A percentile compares a stretch with the other conserved stretches of the same genome.
These are phyloP conservation scores for Senna tora DNA, from an alignment of 306 rosid genomes.

Conservation along the genomic window DNA sequence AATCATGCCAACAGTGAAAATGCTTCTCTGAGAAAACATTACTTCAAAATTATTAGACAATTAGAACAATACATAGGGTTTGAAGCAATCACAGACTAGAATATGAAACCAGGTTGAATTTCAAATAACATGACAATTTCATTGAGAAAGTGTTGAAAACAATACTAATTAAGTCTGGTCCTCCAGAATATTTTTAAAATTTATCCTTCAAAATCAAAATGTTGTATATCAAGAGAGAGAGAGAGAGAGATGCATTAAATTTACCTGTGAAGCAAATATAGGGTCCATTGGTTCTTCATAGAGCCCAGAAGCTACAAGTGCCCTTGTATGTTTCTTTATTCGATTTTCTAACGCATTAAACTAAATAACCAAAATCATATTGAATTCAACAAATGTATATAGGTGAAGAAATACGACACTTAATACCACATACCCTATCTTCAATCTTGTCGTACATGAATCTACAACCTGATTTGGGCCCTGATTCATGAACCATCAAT, in stretches of 20 bases:
- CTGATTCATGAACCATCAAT: constrained; percentile 65
- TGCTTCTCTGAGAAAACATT: constrained; percentile 67
- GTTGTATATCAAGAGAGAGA: constrained; percentile 1
- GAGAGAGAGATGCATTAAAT: constrained; percentile 30
- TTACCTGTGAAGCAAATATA: constrained; percentile 85
- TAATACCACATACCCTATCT: constrained; percentile 68
- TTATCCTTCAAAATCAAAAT: constrained; percentile 22
- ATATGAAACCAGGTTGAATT: constrained; percentile 27
- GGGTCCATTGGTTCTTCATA: constrained; percentile 87
- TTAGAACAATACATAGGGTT: background rate
- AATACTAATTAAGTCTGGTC: background rate
- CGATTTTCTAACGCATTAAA: constrained; percentile 79
- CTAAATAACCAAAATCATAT: constrained; percentile 53
- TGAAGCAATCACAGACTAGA: constrained; percentile 24
- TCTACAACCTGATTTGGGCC: constrained; percentile 71
- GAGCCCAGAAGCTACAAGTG: constrained; percentile 67
- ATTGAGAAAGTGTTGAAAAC: constrained; percentile 12
- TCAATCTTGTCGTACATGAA: constrained; percentile 83
- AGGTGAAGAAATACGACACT: constrained; percentile 24
- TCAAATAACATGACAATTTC: constrained; percentile 22
- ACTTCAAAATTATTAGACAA: constrained; percentile 36
- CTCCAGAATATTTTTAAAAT: background rate
- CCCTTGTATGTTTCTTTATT: constrained; percentile 63
- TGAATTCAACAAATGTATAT: constrained; percentile 34
- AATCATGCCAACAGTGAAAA: constrained; percentile 86